phyloP scores from a whole-genome alignment of 1,139 yeast species.

The Torulaspora pretoriensis region DNA sequence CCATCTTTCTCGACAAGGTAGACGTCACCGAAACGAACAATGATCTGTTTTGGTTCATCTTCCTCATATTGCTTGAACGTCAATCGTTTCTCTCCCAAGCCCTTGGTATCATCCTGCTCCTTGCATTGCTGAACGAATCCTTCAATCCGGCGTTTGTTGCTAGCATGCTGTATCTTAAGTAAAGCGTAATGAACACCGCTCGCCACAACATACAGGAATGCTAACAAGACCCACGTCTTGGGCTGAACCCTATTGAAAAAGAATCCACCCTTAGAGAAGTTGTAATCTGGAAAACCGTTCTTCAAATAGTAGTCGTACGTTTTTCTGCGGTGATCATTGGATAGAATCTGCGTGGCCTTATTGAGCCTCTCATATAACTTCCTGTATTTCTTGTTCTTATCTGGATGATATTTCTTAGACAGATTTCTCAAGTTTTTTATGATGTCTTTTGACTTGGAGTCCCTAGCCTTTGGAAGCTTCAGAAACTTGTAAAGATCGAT shows the following conservation, averaged over 20 bases:
- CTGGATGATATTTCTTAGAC: slow-evolving; percentile 78
- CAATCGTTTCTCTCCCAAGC: slow-evolving; percentile 37
- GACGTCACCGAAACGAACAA: slow-evolving; percentile 72
- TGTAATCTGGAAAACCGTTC: slow-evolving; percentile 85
- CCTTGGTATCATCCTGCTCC: slow-evolving; percentile 58
- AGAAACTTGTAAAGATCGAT: slow-evolving; percentile 69
- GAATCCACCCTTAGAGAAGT: slow-evolving; percentile 51
- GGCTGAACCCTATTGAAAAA: slow-evolving; percentile 40
- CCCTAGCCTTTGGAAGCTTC: slow-evolving; percentile 43
- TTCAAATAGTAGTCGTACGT: slow-evolving; percentile 80
- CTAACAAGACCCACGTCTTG: slow-evolving; percentile 41
- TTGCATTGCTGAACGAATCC: slow-evolving; percentile 50
- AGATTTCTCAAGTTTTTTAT: slow-evolving; percentile 69
- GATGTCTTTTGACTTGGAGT: slow-evolving; percentile 57
- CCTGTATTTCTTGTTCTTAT: slow-evolving; percentile 49
- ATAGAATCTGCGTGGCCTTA: slow-evolving; percentile 65
- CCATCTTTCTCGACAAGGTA: slow-evolving; percentile 54
- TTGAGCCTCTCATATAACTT: slow-evolving; percentile 66
- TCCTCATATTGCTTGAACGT: slow-evolving; percentile 38
- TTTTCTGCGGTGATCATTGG: slow-evolving; percentile 59
- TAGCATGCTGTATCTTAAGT: slow-evolving; percentile 52
- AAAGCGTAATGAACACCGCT: slow-evolving; percentile 58
- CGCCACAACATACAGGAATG: slow-evolving; percentile 49
- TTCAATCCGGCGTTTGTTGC: slow-evolving; percentile 56
- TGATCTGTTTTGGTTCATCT: slow-evolving; percentile 53